phyloP scores from a whole-genome alignment of 345 rosid species.

The Aurinia saxatilis region DNA sequence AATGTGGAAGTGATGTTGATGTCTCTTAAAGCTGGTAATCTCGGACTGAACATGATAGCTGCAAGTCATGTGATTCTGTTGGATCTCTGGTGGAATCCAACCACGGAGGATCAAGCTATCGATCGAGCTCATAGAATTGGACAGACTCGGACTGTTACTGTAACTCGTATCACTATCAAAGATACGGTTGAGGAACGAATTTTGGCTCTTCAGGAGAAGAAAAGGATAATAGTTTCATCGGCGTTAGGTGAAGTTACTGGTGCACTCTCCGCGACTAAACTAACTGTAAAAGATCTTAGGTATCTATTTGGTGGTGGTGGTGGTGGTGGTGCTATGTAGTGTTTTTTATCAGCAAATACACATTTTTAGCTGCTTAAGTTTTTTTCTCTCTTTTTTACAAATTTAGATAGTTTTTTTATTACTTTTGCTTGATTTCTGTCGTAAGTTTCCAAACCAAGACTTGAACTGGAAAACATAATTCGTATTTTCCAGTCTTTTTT shows the following conservation, averaged over 20 bases:
- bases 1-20: slow-evolving; percentile 82
- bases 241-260: slow-evolving; percentile 81
- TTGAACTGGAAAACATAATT: no score
- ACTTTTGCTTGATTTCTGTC: no score
- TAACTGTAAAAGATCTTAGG: slow-evolving; percentile 69
- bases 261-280: slow-evolving; percentile 46
- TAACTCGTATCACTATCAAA: no score
- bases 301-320: slow-evolving; percentile 42
- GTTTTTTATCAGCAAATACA: no score
- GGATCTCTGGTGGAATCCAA: slow-evolving; percentile 98
- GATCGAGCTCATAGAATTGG: slow-evolving; percentile 96
- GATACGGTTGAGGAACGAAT: no score
- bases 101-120: slow-evolving; percentile 38
- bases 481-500: no score
- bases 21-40: slow-evolving; percentile 88
- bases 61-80: slow-evolving; percentile 84
- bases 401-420: no score
- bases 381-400: no score
- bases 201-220: slow-evolving; percentile 77
- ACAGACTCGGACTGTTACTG: slow-evolving; percentile 85
- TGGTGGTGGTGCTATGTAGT: no score
- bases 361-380: no score
- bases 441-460: no score
- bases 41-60: slow-evolving; percentile 93
- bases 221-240: slow-evolving; percentile 83